phyloP scores from a whole-genome alignment of 2,329 filamentous ascomycete genomes.

The Tolypocladium pustulatum region DNA sequence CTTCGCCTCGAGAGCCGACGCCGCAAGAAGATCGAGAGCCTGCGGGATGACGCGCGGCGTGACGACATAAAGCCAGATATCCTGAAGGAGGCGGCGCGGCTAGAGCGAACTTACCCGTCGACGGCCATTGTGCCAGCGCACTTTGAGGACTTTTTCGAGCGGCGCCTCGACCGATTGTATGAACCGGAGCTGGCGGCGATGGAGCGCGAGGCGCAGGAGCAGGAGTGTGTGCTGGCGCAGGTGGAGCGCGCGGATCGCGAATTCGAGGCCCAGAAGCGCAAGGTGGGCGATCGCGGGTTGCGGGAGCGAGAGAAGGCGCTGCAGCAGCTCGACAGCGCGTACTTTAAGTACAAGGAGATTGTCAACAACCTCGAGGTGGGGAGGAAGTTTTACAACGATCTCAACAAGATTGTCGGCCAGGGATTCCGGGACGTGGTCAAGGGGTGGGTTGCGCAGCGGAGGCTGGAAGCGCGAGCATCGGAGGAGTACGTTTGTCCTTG shows the following conservation, averaged over 20 bases:
- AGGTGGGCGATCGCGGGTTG: slow-evolving; percentile 50
- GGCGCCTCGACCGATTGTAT: slow-evolving; percentile 64
- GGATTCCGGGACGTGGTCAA: slow-evolving; percentile 71
- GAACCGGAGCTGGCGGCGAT: slow-evolving; percentile 66
- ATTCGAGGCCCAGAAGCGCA: slow-evolving; percentile 62
- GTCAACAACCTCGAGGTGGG: slow-evolving; percentile 84
- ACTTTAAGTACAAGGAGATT: slow-evolving; percentile 94
- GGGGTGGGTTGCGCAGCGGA: slow-evolving; percentile 68
- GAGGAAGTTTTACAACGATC: slow-evolving; percentile 93
- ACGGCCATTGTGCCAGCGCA: slow-evolving; percentile 78
- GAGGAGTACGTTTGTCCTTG: slow-evolving; percentile 51
- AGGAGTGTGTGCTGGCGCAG: slow-evolving; percentile 59
- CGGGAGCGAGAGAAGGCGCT: slow-evolving; percentile 74
- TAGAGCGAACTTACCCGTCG: slow-evolving; percentile 79
- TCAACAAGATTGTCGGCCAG: slow-evolving; percentile 71
- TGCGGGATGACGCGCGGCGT: slow-evolving; percentile 68
- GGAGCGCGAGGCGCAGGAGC: slow-evolving; percentile 62
- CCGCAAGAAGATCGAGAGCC: slow-evolving; percentile 64
- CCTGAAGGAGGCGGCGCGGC: slow-evolving; percentile 67
- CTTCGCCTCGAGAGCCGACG: slow-evolving; percentile 72
- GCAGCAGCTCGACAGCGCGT: slow-evolving; percentile 81
- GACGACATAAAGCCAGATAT: slow-evolving; percentile 88
- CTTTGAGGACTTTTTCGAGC: slow-evolving; percentile 86
- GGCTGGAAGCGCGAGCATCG: slow-evolving; percentile 68
- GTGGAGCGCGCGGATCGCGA: slow-evolving; percentile 67